These are phyloP conservation scores for Cordyceps tenuipes DNA, from an alignment of 2,329 filamentous ascomycete species.

Conservation along the genomic window DNA sequence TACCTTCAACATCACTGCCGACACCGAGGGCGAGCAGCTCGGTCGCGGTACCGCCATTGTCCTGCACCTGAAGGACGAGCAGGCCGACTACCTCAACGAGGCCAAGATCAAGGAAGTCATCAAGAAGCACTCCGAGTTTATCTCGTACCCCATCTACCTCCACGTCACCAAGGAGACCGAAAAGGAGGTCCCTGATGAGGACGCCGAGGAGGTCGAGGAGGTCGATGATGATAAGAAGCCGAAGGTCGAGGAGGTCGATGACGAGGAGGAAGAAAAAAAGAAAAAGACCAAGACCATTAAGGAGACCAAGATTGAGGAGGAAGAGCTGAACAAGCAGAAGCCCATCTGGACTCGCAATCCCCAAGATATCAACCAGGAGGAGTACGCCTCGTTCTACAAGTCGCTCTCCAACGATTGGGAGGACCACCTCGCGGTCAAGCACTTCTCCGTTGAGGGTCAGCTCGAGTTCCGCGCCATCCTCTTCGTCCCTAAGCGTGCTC, in stretches of 20 bases:
- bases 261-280: slow-evolving; percentile 82
- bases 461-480: slow-evolving; percentile 99
- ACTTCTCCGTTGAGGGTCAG: slow-evolving; percentile 99
- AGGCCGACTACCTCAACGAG: slow-evolving; percentile 97
- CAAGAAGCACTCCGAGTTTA: slow-evolving; percentile 99
- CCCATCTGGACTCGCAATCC: slow-evolving; percentile 99
- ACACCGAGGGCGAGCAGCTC: slow-evolving; percentile 83
- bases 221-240: slow-evolving; percentile 88
- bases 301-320: slow-evolving; percentile 97
- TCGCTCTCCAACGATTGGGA: slow-evolving; percentile 99
- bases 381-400: slow-evolving; percentile 99
- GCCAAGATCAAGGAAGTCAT: slow-evolving; percentile 99
- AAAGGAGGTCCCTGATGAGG: slow-evolving; percentile 97
- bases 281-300: slow-evolving; percentile 99
- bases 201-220: slow-evolving; percentile 63
- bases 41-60: slow-evolving; percentile 97
- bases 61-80: slow-evolving; percentile 99
- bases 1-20: slow-evolving; percentile 86
- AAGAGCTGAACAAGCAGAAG: slow-evolving; percentile 99
- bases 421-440: slow-evolving; percentile 98
- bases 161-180: slow-evolving; percentile 99
- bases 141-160: slow-evolving; percentile 99
- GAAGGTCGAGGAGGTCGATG: slow-evolving; percentile 88
- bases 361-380: slow-evolving; percentile 86
- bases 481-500: slow-evolving; percentile 98